A percentile compares a stretch with the other conserved stretches of the same genome.
phyloP scores from a whole-genome alignment of 1,139 yeast species.

The Sugiyamaella novakii region DNA sequence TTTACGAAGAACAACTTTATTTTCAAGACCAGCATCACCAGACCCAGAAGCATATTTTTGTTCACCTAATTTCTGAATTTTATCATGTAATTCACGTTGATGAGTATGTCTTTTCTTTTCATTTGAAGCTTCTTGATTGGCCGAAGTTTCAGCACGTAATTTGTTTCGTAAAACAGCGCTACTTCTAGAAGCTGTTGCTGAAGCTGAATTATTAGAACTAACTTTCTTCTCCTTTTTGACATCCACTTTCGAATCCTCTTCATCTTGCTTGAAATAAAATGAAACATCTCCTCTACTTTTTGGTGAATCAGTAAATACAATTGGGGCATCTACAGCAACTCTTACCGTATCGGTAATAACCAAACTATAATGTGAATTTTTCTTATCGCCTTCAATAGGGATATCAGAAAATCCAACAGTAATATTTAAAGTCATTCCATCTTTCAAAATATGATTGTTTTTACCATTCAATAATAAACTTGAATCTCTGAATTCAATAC shows the following conservation, averaged over 20 bases:
- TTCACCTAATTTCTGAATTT: slow-evolving; percentile 78
- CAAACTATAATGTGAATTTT: slow-evolving; percentile 62
- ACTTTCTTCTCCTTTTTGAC: slow-evolving; percentile 32
- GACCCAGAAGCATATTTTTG: slow-evolving; percentile 40
- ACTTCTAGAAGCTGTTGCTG: slow-evolving; percentile 19
- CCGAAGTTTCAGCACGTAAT: slow-evolving; percentile 73
- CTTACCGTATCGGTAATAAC: slow-evolving; percentile 82
- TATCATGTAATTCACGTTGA: slow-evolving; percentile 80
- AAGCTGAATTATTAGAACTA: slow-evolving; percentile 1
- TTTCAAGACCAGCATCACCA: slow-evolving; percentile 59
- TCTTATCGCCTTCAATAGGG: slow-evolving; percentile 47
- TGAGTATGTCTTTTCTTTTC: slow-evolving; percentile 82
- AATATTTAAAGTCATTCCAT: slow-evolving; percentile 75
- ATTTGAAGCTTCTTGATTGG: slow-evolving; percentile 70
- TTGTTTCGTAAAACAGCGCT: slow-evolving; percentile 66
- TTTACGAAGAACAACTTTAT: slow-evolving; percentile 77
- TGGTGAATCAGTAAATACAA: slow-evolving; percentile 71
- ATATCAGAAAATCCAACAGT: slow-evolving; percentile 77
- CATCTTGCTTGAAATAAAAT: slow-evolving; percentile 80
- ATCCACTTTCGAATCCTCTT: slow-evolving; percentile 39
- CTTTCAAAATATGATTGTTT: slow-evolving; percentile 65
- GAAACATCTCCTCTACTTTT: slow-evolving; percentile 75
- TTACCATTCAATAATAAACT: slow-evolving; percentile 71
- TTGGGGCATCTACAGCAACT: slow-evolving; percentile 63
- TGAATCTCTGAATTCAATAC: slow-evolving; percentile 88